Evolutionary conservation across 805 yeast species (phyloP).

Genomic region (Candida tammaniensis): DNA sequence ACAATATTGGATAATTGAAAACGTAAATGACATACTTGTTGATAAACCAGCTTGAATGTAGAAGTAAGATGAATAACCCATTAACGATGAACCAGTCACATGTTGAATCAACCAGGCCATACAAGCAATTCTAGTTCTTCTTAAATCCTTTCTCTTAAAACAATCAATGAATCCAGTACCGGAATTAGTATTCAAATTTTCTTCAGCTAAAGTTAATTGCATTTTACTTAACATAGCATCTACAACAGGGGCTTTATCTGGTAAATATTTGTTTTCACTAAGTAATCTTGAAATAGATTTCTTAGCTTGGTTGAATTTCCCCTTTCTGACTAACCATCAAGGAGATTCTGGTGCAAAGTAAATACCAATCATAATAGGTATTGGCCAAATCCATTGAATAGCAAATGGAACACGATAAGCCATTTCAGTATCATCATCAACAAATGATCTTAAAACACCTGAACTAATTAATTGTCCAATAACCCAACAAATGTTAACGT

Average conservation of each 20-base stretch:
- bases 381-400: conserved; percentile 59
- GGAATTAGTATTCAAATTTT: conserved; percentile 34
- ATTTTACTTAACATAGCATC: conserved; percentile 43
- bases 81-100: conserved; percentile 43
- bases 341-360: conserved; percentile 57
- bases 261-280: conserved; percentile 28
- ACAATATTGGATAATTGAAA: conserved; percentile 43
- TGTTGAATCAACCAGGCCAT: conserved; percentile 44
- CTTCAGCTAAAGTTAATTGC: conserved; percentile 43
- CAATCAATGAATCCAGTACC: conserved; percentile 38
- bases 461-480: conserved; percentile 55
- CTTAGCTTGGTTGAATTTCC: conserved; percentile 41
- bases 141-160: conserved; percentile 42
- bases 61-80: conserved; percentile 50
- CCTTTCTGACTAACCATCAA: conserved; percentile 49
- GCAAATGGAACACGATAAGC: conserved; percentile 56
- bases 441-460: conserved; percentile 46
- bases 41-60: conserved; percentile 48
- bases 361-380: conserved; percentile 42
- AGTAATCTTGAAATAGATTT: conserved; percentile 33
- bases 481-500: conserved; percentile 51
- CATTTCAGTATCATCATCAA: conserved; percentile 25
- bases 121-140: conserved; percentile 51
- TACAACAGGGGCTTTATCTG: conserved; percentile 31
- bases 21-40: conserved; percentile 40